phyloP scores from a whole-genome alignment of 2,329 filamentous ascomycete species.

The Cladorrhinum sp. region DNA sequence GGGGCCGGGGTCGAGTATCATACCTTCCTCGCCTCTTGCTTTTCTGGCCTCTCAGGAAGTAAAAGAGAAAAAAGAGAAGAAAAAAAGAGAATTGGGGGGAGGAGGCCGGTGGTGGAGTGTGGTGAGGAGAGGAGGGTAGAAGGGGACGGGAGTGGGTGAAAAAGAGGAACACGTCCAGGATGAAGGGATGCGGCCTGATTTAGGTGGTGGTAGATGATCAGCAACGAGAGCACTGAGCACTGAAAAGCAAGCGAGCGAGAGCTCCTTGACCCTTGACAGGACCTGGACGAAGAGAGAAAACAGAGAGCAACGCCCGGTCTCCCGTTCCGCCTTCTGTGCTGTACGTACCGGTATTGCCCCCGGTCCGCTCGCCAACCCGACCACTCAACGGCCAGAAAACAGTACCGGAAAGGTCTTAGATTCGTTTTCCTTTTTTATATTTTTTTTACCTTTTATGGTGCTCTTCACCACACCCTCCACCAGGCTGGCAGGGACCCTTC shows the following conservation, averaged over 20 bases:
- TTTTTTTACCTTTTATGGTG: neutral
- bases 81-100: constrained; percentile 33
- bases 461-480: neutral
- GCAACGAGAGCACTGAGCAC: constrained; percentile 12
- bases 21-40: constrained; percentile 35
- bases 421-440: constrained; percentile 1
- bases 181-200: constrained; percentile 36
- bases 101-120: constrained; percentile 31
- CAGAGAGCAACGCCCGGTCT: constrained; percentile 26
- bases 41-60: constrained; percentile 25
- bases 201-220: constrained; percentile 30
- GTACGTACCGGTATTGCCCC: constrained; percentile 20
- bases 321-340: constrained; percentile 23
- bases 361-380: constrained; percentile 22
- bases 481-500: constrained; percentile 9
- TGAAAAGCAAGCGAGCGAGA: neutral
- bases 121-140: constrained; percentile 35
- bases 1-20: constrained; percentile 21
- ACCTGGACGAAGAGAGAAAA: constrained; percentile 19
- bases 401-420: constrained; percentile 28
- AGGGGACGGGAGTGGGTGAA: constrained; percentile 35
- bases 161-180: constrained; percentile 27
- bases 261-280: neutral
- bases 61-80: constrained; percentile 17
- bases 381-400: constrained; percentile 24